Base-by-base conservation (phyloP, 2,329 filamentous ascomycete genomes). In the Bisporella sp. region DNA sequence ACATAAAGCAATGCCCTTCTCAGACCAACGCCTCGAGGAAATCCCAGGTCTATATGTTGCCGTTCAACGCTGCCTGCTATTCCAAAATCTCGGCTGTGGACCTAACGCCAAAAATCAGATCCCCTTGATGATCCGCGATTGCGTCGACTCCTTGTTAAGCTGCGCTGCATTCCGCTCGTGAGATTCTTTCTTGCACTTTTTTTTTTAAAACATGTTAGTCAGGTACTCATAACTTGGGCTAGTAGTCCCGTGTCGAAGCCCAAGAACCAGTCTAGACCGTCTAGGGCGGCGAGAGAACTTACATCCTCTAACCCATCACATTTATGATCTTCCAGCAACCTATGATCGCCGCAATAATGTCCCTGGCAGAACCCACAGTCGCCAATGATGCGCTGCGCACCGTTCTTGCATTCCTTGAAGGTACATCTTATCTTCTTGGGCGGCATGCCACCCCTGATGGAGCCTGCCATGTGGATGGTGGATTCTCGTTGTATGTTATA, bases 351-450 rank as follows among this genome's bases (percentile, higher is more conserved):
- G 72, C 93, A 99, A 76, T 89, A 97, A 68, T 95, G 88, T 43
- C 91, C 90, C 50, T 85, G 77, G 75, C 93, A 99, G 76, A 97
- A 97, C 54, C 84, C 85, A 72, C 93, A 99, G 74, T 97, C 92
- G 49, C 93, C 93, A 53, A 96, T 88, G 64, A 99, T 96, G 58
- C 89, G 85, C 70, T 96, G 91, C 12, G 90, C 91, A 31, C 81
- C 79, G 62, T 89, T 84, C 67, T 83, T 89, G 82, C 93, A 97
- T 61, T 90, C 84, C 71, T 92, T 91, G 74, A 88, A 90, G 58
- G 78, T 85, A 77, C 93, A 97, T 62, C 87, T 84, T 61, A 86
- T 82, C 77, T 87, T 89, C 73, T 85, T 88, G 55, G 83, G 78
- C 57, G 84, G 79, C 79, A 83, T 84, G 59, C 64, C 63, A 39